These are phyloP conservation scores for Iris pallida DNA, from an alignment of 116 monocot species.

Conservation along the genomic window DNA sequence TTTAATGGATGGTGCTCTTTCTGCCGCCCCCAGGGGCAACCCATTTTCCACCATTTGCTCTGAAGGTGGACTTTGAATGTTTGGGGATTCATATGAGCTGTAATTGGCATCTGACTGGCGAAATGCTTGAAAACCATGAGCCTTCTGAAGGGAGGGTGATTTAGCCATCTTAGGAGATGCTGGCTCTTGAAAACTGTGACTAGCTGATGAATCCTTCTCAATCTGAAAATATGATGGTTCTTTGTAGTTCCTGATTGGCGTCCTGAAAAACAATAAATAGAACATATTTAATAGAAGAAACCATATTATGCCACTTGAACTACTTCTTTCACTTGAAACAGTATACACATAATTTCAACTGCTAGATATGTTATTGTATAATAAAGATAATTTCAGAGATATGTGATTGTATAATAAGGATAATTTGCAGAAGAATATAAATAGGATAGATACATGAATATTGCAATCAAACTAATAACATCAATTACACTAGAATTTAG, in stretches of 20 bases:
- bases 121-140: slow-evolving; percentile 46
- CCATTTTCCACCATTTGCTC: slow-evolving; percentile 74
- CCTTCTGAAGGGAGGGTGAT: slow-evolving; percentile 80
- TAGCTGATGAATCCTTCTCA: slow-evolving; percentile 65
- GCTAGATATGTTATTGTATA: too few species aligned
- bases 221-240: slow-evolving; percentile 51
- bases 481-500: too few species aligned
- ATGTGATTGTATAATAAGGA: too few species aligned
- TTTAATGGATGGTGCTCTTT: slow-evolving; percentile 72
- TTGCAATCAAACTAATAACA: too few species aligned
- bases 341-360: too few species aligned
- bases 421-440: too few species aligned
- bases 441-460: too few species aligned
- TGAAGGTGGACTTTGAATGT: slow-evolving; percentile 53
- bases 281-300: neutral
- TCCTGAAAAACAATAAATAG: slow-evolving; percentile 40
- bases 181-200: slow-evolving; percentile 51
- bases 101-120: slow-evolving; percentile 47
- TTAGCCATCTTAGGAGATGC: slow-evolving; percentile 83
- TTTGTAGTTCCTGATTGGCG: slow-evolving; percentile 62
- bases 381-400: too few species aligned
- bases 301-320: too few species aligned
- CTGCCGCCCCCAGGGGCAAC: slow-evolving; percentile 30
- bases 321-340: too few species aligned
- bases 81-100: slow-evolving; percentile 69